Conservation (phyloP, 2,329 filamentous ascomycete species). For the Capronia americana region DNA sequence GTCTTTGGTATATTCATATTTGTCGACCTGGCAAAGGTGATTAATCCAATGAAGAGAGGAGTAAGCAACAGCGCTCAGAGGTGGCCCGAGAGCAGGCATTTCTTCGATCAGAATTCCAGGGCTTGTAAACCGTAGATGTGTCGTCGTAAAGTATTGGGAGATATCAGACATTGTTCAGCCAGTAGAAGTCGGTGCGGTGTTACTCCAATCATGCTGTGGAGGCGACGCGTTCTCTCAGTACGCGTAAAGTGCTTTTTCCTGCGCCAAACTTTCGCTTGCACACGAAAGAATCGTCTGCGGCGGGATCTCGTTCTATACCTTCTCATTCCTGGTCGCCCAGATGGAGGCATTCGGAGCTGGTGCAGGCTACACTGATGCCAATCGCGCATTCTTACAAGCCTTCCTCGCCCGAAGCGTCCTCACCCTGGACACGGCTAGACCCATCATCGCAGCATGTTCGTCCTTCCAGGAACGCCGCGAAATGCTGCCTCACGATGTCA, state of each 20-base stretch:
- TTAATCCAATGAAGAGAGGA: too few species aligned
- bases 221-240: conserved; percentile 4
- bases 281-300: not conserved
- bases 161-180: not conserved
- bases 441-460: conserved; percentile 77
- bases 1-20: too few species aligned
- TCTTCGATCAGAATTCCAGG: too few species aligned
- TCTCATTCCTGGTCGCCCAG: not conserved
- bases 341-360: conserved; percentile 20
- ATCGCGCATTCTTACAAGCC: conserved; percentile 90
- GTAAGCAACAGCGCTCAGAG: too few species aligned
- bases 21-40: too few species aligned
- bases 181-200: not conserved
- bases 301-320: not conserved
- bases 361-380: conserved; percentile 64
- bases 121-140: too few species aligned
- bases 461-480: conserved; percentile 61
- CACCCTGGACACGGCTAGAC: conserved; percentile 74
- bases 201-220: not conserved
- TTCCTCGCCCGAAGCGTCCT: conserved; percentile 79
- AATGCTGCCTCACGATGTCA: conserved; percentile 67
- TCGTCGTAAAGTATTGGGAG: too few species aligned
- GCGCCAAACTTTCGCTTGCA: not conserved
- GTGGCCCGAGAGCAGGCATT: too few species aligned
- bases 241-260: conserved; percentile 4